These are phyloP conservation scores for Fusarium sp. DNA, from an alignment of 2,329 filamentous ascomycete species.

Conservation along the genomic window DNA sequence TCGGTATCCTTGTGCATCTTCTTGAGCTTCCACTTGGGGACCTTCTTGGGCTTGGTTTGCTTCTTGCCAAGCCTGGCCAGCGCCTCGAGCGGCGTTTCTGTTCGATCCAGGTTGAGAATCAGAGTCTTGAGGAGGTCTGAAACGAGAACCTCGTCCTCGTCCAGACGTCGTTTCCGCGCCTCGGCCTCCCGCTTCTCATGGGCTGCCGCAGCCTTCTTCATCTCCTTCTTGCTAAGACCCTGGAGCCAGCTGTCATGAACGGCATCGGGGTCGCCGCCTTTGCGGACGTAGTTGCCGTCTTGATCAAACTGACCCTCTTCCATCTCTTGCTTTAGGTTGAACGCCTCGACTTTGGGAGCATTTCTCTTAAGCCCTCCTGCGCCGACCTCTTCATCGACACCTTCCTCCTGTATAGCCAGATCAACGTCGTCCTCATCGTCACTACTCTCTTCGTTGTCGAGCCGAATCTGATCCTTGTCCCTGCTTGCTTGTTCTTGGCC, in stretches of 20 bases:
- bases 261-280: conserved; percentile 88
- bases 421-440: conserved; percentile 78
- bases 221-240: conserved; percentile 92
- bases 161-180: conserved; percentile 73
- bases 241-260: conserved; percentile 94
- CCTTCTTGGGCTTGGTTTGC: conserved; percentile 67
- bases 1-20: conserved; percentile 67
- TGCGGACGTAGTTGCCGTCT: conserved; percentile 89
- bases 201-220: conserved; percentile 86
- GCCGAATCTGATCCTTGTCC: conserved; percentile 75
- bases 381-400: conserved; percentile 88
- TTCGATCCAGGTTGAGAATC: conserved; percentile 77
- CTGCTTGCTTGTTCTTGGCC: conserved; percentile 82
- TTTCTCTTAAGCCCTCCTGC: conserved; percentile 91
- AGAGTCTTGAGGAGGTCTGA: conserved; percentile 79
- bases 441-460: conserved; percentile 66
- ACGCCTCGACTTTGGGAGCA: conserved; percentile 93
- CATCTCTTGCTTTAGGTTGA: conserved; percentile 91
- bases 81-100: conserved; percentile 90
- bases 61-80: conserved; percentile 81
- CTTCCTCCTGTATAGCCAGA: conserved; percentile 76
- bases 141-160: conserved; percentile 79
- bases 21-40: conserved; percentile 77
- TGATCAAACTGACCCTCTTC: conserved; percentile 95
- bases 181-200: conserved; percentile 87